These are phyloP conservation scores for Xylaria sp. DNA, from an alignment of 2,329 filamentous ascomycete genomes.

Conservation along the genomic window DNA sequence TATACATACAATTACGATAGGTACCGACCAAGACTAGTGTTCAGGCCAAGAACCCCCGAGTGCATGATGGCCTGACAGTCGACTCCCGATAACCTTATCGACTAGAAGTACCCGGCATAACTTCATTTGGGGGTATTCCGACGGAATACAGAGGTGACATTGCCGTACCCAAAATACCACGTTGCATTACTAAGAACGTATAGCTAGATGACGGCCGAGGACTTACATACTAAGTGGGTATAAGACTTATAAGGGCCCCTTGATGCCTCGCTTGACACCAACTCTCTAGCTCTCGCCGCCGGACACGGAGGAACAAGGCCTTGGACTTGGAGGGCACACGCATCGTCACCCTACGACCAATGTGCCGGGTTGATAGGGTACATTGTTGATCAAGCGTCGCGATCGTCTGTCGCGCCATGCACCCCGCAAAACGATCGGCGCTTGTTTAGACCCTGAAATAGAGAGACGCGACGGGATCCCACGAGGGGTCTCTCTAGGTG, in stretches of 20 bases:
- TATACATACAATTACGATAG: not conserved
- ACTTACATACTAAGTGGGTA: not conserved
- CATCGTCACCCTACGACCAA: constrained; percentile 5
- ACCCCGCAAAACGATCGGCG: constrained; percentile 38
- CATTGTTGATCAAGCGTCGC: constrained; percentile 13
- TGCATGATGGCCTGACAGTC: not conserved
- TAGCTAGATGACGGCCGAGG: not conserved
- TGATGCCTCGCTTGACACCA: not conserved
- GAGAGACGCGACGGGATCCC: constrained; percentile 11
- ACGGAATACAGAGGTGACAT: constrained; percentile 7
- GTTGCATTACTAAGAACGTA: not conserved
- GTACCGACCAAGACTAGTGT: not conserved
- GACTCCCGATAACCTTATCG: not conserved
- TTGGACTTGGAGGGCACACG: not conserved
- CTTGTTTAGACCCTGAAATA: constrained; percentile 26
- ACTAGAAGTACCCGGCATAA: not conserved
- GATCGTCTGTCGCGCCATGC: constrained; percentile 27
- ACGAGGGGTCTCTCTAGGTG: constrained; percentile 1
- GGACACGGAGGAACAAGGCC: not conserved
- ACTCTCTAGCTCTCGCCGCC: not conserved
- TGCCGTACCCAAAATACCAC: not conserved
- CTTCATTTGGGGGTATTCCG: constrained; percentile 1
- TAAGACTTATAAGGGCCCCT: not conserved
- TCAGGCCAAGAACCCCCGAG: not conserved
- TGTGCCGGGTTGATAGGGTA: constrained; percentile 18